Evolutionary conservation across 1,284 basidiomycete species (phyloP), one percentile per base, ranked within the genome.

Genomic region (Ganoderma boninense): DNA sequence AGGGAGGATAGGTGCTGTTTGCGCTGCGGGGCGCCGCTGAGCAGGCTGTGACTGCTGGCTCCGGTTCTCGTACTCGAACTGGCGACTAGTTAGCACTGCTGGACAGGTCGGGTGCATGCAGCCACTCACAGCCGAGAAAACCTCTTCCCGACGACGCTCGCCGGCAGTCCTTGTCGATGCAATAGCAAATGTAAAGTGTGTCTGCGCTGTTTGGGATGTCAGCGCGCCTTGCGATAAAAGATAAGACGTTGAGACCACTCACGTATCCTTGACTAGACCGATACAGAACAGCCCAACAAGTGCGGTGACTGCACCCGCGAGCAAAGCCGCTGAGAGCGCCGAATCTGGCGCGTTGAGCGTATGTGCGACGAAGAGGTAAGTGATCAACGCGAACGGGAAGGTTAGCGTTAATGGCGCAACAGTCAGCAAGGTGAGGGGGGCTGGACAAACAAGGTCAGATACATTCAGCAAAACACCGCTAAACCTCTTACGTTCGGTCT

Each of bases 361-460:
- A 79, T 97, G 96, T 5, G 95, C 92, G 57, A 95, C 94, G 76
- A 97, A 97, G 3, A 98, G 81, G 79, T 97, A 98, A 0, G 95
- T 95, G 14, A 89, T 85, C 44, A 97, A 84, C 0, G 94, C 92
- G 67, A 95, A 95, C 13, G 95, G 93, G 74, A 96, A 87, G 65
- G 87, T 90, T 64, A 97, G 84, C 0, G 93, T 93, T 60, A 96
- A 83, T 5, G 95, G 94, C 11, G 93, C 90, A 42, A 96, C 87
- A 18, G 94, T 94, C 75, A 97, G 87, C 66, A 97, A 82, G 0
- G 93, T 90, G 68, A 92, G 81, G 32, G 91, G 86, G 16, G 90
- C 90, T 92, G 80, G 77, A 74, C 65, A 66, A 60, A 40, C 1
- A 52, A 54, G 54, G 60, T 62, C 18, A 72, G 63, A 67, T 67